Evolutionary conservation across 495 filamentous ascomycete species (phyloP), one percentile per base, ranked within the genome.

Genomic region (Penicillium tannophilum): DNA sequence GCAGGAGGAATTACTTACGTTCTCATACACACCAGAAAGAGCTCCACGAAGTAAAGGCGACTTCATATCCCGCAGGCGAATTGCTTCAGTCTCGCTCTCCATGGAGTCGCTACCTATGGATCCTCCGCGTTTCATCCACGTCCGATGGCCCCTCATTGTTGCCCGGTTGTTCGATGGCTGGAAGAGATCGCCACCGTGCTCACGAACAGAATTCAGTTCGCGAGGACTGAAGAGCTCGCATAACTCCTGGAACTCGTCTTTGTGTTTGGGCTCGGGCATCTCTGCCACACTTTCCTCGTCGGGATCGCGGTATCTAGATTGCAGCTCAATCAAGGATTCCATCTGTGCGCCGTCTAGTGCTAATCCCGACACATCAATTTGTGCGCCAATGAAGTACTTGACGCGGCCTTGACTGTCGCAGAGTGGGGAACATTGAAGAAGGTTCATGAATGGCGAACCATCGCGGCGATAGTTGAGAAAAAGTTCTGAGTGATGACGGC

Each of bases 401-500:
- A 87, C 77, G 16, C 69, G 73, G n/a, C 84, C 84, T 56, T 80
- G 76, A 61, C 83, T 84, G 68, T 88, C 85, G 63, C 79, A 81
- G 12, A 88, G 74, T 6, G 84, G 85, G 7, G 85, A 82, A 55
- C 81, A 81, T 78, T 86, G 83, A 20, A 88, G 76, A 6, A 88
- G 75, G 52, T 88, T 88, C 73, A 87, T 79, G 64, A 88, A 88
- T 2, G 85, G 86, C 14, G 80, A 84, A 9, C 85, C 85, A 62
- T 87, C 84, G 48, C 83, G 74, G 24, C 82, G 79, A 63, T 90
- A 90, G 66, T 90, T 89, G 0, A 90, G 72, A 7, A 90, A 75
- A 0, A 86, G 75, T 62, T 91, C 89, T 46, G 80, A 87, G 46
- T 88, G 81, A 62, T 89, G 86, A 52, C 83, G 76, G 12, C 84